phyloP scores from a whole-genome alignment of 345 rosid genomes.

The Syzygium aqueum region DNA sequence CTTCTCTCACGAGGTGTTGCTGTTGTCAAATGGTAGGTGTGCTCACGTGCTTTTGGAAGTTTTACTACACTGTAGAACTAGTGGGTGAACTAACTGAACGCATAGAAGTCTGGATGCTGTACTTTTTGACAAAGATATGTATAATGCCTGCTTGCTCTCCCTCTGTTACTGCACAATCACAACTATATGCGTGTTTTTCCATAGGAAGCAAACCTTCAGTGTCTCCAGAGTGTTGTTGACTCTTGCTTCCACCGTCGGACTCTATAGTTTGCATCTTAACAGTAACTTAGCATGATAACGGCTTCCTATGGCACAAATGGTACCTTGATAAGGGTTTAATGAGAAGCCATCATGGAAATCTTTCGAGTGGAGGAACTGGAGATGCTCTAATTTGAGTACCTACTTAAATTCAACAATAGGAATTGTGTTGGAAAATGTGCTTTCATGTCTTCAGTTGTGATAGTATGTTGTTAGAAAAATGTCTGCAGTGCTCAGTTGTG shows the following conservation, averaged over 20 bases:
- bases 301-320: not conserved
- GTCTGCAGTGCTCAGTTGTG: not conserved
- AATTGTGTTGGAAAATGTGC: not conserved
- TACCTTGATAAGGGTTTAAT: not conserved
- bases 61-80: not conserved
- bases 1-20: slow-evolving; percentile 54
- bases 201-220: not conserved
- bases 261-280: not conserved
- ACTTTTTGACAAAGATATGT: not conserved
- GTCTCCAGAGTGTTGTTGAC: not conserved
- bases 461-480: not conserved
- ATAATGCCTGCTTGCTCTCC: not conserved
- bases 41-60: not conserved
- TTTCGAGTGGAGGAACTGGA: not conserved
- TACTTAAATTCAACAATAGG: not conserved
- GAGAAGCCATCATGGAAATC: not conserved
- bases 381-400: not conserved
- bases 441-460: not conserved
- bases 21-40: slow-evolving; percentile 58
- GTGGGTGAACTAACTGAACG: not conserved
- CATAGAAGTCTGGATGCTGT: not conserved
- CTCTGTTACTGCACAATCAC: not conserved
- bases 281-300: not conserved
- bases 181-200: not conserved
- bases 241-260: not conserved